These are phyloP conservation scores for Ophiocordyceps camponoti-saundersi DNA, from an alignment of 2,329 filamentous ascomycete genomes.

Conservation along the genomic window DNA sequence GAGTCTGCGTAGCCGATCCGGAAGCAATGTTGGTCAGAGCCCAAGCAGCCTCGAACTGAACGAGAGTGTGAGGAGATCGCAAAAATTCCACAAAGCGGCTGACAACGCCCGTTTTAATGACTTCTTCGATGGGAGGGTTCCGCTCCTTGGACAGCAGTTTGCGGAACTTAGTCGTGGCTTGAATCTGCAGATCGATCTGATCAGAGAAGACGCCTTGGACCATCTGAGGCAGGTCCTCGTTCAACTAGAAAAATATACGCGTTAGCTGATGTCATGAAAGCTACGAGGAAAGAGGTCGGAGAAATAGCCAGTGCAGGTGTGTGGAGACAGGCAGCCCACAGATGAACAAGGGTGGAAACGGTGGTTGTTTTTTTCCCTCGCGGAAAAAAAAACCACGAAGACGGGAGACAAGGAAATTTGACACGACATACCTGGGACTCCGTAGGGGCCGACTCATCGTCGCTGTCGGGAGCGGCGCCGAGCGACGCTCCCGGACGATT, in stretches of 20 bases:
- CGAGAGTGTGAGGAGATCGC: slow-evolving; percentile 88
- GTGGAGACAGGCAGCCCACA: not conserved
- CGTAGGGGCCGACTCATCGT: slow-evolving; percentile 88
- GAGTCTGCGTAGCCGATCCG: slow-evolving; percentile 89
- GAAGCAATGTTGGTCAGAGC: slow-evolving; percentile 98
- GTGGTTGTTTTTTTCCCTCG: not conserved
- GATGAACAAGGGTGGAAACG: not conserved
- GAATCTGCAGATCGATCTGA: slow-evolving; percentile 93
- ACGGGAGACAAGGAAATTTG: not conserved
- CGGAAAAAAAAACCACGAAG: not conserved
- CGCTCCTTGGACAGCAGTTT: slow-evolving; percentile 97
- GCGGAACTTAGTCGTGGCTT: slow-evolving; percentile 94
- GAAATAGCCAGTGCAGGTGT: not conserved
- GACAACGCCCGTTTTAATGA: slow-evolving; percentile 97
- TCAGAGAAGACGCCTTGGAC: slow-evolving; percentile 96
- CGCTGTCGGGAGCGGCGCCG: slow-evolving; percentile 83
- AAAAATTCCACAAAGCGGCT: slow-evolving; percentile 97
- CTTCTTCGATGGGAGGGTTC: slow-evolving; percentile 96
- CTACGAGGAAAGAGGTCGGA: not conserved
- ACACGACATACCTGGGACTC: slow-evolving; percentile 63
- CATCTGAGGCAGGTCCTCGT: slow-evolving; percentile 97
- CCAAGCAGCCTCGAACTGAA: slow-evolving; percentile 98
- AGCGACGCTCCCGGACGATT: slow-evolving; percentile 66
- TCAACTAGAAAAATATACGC: slow-evolving; percentile 44
- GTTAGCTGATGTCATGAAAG: not conserved